Evolutionary conservation across 2,329 filamentous ascomycete genomes (phyloP), one percentile per base, ranked within the genome.

Genomic region (Periconia sp.): DNA sequence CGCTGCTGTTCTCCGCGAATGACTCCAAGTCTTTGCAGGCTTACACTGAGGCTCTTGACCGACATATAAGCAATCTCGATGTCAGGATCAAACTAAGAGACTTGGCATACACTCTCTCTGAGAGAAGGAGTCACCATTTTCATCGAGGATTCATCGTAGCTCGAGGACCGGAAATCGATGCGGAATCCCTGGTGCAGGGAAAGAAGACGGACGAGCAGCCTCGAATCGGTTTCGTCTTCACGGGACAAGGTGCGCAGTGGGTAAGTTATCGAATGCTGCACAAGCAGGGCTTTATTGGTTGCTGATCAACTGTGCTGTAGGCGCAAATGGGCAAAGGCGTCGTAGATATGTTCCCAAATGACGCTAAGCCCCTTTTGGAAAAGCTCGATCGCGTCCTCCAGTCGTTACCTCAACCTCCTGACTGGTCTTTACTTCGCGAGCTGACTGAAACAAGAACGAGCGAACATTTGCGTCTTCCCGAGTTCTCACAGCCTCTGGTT

Each of bases 241-340:
- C 61, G 3, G 64, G 64, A 3, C 64, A 67, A 49, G 65, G 65
- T 17, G 65, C 63, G 2, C 62, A 66, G 18, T 66, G 59, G 59
- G n/a, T n/a, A n/a, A n/a, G n/a, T n/a, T n/a, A n/a, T n/a, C n/a
- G n/a, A n/a, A n/a, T n/a, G n/a, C n/a, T n/a, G n/a, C n/a, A n/a
- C n/a, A n/a, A n/a, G n/a, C n/a, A n/a, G n/a, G n/a, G n/a, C n/a
- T n/a, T n/a, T n/a, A n/a, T n/a, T n/a, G n/a, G n/a, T n/a, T n/a
- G n/a, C n/a, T n/a, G n/a, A n/a, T n/a, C n/a, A n/a, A n/a, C n/a
- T n/a, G n/a, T n/a, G n/a, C n/a, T n/a, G n/a, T n/a, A n/a, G n/a
- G n/a, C 54, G 13, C 44, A 48, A 17, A 63, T 65, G 62, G 62
- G 62, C 3, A 45, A 35, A 18, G 55, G n/a, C n/a, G n/a, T n/a